Base-by-base conservation (phyloP, 2,329 filamentous ascomycete species). In the Talaromyces marneffei region DNA sequence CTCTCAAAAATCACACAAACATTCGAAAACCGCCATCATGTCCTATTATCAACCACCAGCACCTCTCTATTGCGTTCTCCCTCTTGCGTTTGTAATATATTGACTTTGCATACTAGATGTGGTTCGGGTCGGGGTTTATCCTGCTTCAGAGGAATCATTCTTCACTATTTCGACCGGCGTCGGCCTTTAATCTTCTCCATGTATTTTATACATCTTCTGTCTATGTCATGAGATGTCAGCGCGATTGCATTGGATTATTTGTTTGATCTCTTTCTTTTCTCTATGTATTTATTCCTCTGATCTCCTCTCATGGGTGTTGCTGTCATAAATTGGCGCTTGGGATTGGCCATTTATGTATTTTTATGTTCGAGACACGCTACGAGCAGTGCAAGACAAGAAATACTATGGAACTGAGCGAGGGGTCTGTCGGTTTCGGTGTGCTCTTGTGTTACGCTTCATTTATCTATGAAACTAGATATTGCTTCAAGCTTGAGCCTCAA, bases 11-110 rank as follows among this genome's bases (percentile, higher is more conserved):
- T n/a, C 10, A 55, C n/a, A 23, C 52, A 25, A 6, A n/a, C 12
- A 12, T 27, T n/a, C 52, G 35, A 39, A 46, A 53, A 42, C 60
- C 58, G 52, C 60, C 58, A 25, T 62, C 33, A 35, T 44, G 59
- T 58, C 44, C 39, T 54, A 29, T 12, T 23, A 52, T 20, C 48
- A 52, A 55, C 54, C 50, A 59, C 31, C 56, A 61, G 39, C 50
- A 31, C 53, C 40, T 46, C 40, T 57, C 25, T 25, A 10, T 50
- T 48, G 18, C 42, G 40, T 61, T 68, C 66, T 67, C 68, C 68
- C 66, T 66, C 42, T 33, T 70, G 69, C 65, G 67, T 72, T 66
- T 76, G 73, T 76, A 75, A 70, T 70, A 75, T 74, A 75, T 71
- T 65, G 65, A 70, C 67, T 71, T 65, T 70, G 68, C 70, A 68